Conservation (phyloP, 345 rosid genomes). For the Physaria fendleri region DNA sequence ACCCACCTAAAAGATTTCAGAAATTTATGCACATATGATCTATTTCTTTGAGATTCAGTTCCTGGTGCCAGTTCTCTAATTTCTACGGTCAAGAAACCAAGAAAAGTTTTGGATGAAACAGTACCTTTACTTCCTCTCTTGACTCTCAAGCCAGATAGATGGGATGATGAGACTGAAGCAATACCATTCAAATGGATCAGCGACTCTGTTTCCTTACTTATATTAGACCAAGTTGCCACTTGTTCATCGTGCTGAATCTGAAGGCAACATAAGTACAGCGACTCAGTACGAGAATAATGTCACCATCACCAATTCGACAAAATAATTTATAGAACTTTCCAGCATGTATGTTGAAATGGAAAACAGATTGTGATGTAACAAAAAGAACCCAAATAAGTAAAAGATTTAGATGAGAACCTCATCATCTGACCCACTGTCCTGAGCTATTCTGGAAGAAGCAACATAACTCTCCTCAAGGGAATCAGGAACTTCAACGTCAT, state of each 20-base stretch:
- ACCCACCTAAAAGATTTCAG: background rate
- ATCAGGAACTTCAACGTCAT: slow-evolving; percentile 55
- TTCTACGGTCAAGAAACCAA: background rate
- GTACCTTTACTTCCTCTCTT: slow-evolving; percentile 43
- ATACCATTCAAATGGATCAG: slow-evolving; percentile 32
- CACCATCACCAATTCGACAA: slow-evolving; percentile 20
- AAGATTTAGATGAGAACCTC: slow-evolving; percentile 9
- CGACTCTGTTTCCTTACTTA: slow-evolving; percentile 35
- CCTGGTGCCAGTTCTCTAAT: background rate
- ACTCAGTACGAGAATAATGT: background rate
- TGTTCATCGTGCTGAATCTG: slow-evolving; percentile 28
- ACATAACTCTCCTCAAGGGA: slow-evolving; percentile 33
- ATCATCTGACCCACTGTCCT: slow-evolving; percentile 33
- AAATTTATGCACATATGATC: background rate
- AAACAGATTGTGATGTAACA: background rate
- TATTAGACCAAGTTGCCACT: slow-evolving; percentile 27
- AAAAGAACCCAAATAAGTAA: background rate
- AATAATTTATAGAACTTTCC: background rate
- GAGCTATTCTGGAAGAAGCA: slow-evolving; percentile 26
- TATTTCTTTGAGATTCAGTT: background rate
- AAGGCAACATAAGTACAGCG: background rate
- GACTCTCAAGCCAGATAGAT: slow-evolving; percentile 30
- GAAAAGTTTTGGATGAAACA: background rate
- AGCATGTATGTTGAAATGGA: background rate
- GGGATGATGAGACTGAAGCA: slow-evolving; percentile 29